Evolutionary conservation across 305 asterid species (phyloP).

Genomic region (Fraxinus paxiana): DNA sequence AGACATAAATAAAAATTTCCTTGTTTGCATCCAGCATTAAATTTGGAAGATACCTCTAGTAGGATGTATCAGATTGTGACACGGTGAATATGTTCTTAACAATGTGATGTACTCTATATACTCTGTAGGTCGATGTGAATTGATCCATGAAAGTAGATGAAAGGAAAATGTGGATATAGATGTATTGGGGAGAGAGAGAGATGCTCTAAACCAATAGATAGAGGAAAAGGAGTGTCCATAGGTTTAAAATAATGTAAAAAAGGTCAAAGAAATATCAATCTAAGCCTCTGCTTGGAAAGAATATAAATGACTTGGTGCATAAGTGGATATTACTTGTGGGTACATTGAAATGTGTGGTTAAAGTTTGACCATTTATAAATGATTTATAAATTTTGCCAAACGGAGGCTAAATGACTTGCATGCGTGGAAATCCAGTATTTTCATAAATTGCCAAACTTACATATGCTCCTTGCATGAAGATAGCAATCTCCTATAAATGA

Average conservation of each 20-base stretch:
- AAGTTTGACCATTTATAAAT: not conserved
- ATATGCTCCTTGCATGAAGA: slow-evolving; percentile 58
- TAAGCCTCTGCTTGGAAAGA: not conserved
- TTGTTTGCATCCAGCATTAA: not conserved
- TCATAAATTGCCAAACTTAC: slow-evolving; percentile 32
- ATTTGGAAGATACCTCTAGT: not conserved
- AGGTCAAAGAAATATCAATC: not conserved
- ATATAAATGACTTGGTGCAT: not conserved
- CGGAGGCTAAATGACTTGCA: not conserved
- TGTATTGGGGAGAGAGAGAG: not conserved
- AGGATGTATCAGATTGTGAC: not conserved
- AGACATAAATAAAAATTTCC: not conserved
- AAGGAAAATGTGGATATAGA: not conserved
- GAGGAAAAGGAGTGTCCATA: not conserved
- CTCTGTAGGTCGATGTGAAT: not conserved
- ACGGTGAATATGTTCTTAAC: not conserved
- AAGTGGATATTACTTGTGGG: not conserved
- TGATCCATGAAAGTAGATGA: not conserved
- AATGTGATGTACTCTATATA: not conserved
- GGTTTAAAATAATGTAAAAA: not conserved
- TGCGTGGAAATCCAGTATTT: not conserved
- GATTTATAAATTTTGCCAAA: not conserved
- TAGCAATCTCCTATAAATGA: slow-evolving; percentile 41
- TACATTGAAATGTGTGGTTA: not conserved
- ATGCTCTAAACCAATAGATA: not conserved